These are phyloP conservation scores for Atkinsonella hypoxylon DNA, from an alignment of 2,329 filamentous ascomycete species.

Conservation along the genomic window DNA sequence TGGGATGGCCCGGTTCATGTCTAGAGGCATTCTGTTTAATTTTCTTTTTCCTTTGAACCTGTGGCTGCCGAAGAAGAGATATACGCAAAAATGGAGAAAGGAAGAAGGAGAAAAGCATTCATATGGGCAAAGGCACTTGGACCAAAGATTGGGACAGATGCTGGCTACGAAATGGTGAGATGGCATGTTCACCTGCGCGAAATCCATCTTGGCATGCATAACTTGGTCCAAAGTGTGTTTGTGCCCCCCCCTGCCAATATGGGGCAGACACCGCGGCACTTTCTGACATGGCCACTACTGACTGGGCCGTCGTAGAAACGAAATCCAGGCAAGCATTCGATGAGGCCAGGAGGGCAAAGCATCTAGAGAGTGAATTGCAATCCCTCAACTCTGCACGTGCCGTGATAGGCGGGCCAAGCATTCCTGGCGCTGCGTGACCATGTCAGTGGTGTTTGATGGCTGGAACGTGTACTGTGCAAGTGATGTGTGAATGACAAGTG, in stretches of 20 bases:
- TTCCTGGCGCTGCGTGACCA: not conserved
- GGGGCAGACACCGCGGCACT: not conserved
- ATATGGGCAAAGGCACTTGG: not conserved
- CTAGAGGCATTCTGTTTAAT: not conserved
- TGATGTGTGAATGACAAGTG: not conserved
- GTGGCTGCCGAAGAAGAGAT: not conserved
- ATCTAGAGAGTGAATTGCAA: conserved; percentile 7
- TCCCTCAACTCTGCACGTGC: not conserved
- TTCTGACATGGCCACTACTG: not conserved
- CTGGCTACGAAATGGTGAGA: not conserved
- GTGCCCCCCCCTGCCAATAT: not conserved
- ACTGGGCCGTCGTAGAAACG: not conserved
- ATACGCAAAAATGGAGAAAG: not conserved
- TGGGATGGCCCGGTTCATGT: not conserved
- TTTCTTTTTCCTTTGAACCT: not conserved
- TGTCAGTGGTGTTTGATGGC: not conserved
- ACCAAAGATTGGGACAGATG: not conserved
- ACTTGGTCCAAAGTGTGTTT: not conserved
- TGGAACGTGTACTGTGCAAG: not conserved
- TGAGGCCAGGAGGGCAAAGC: conserved; percentile 8
- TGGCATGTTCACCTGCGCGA: not conserved
- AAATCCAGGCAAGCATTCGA: not conserved
- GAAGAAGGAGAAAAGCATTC: not conserved
- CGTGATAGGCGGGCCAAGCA: not conserved
- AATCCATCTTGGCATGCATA: not conserved